A percentile compares a stretch with the other conserved stretches of the same genome.
Conservation (phyloP, 2,329 filamentous ascomycete species). For the Colletotrichum agaves region DNA sequence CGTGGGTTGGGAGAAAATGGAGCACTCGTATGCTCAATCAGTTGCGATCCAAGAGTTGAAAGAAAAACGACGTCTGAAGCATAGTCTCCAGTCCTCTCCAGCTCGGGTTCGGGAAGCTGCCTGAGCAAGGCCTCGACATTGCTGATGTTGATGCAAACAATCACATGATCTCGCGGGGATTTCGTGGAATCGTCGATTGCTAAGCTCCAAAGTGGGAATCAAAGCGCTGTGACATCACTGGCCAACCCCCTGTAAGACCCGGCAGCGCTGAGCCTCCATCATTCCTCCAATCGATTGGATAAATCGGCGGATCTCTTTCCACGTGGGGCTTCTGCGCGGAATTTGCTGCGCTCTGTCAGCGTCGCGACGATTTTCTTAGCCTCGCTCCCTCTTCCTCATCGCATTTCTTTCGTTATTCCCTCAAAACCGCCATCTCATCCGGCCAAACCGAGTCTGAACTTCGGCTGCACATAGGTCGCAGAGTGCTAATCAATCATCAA, state of each 20-base stretch:
- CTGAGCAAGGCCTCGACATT: background rate
- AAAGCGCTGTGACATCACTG: constrained; percentile 26
- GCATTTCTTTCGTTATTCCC: constrained; percentile 16
- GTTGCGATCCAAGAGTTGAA: too few species aligned
- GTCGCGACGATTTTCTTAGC: constrained; percentile 23
- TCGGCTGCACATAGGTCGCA: background rate
- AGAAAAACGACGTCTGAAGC: too few species aligned
- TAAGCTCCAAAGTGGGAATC: background rate
- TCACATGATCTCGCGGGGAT: constrained; percentile 33
- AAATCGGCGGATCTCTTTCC: constrained; percentile 1
- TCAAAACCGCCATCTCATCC: constrained; percentile 13
- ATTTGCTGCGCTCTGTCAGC: constrained; percentile 18
- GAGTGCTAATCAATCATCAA: background rate
- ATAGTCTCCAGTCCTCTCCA: background rate
- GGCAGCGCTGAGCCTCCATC: constrained; percentile 6
- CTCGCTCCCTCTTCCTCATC: constrained; percentile 9
- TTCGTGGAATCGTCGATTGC: constrained; percentile 9
- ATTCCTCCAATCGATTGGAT: constrained; percentile 23
- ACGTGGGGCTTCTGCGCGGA: constrained; percentile 30
- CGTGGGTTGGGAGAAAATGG: too few species aligned
- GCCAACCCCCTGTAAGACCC: constrained; percentile 18
- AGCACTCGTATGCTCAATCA: too few species aligned
- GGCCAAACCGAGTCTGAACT: background rate
- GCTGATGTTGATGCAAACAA: background rate
- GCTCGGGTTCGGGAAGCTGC: background rate